Base-by-base conservation (phyloP, 2,329 filamentous ascomycete species). In the Aspergillus sp. region DNA sequence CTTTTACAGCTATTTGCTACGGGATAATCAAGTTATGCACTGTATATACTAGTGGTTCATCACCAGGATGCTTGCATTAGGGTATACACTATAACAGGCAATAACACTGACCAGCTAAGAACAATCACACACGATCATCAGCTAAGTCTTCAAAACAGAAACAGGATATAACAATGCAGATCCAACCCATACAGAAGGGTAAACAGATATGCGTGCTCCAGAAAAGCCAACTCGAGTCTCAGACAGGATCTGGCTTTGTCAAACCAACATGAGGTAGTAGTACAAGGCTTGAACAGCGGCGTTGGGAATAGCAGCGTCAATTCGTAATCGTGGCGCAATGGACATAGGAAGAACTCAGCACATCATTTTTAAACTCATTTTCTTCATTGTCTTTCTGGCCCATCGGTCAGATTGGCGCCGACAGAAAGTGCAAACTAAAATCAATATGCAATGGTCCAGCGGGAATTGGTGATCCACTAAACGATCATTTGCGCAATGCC, bases 401-500 rank as follows among this genome's bases (percentile, higher is more conserved):
- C n/a, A 35, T 46, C 23, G 24, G 35, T 31, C 44, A 27, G 44
- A 17, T 46, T n/a, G 17, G 46, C 15, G 31, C 19, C 46, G 46
- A 48, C 31, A 48, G 31, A 21, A 31, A 27, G n/a, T 14, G 44
- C 44, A 15, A 24, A 46, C 44, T 23, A 39, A 39, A 21, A 23
- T 40, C n/a, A 31, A 15, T 21, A 41, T n/a, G 35, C 19, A 17
- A 14, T 12, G 15, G 21, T 39, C 33, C 33, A 59, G 45, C 17
- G 24, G 41, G 39, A n/a, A 8, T 43, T 17, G 11, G 15, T n/a
- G 15, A n/a, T 24, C 31, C 27, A 56, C 66, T 65, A 96, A 71
- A 98, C 92, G 78, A 98, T 97, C 93, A 98, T 97, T 81, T 97
- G 93, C 62, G 92, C 95, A 66, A 97, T 90, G 52, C 93, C 93